These are phyloP conservation scores for Fistulifera solaris DNA, from an alignment of 108 stramenopile species.

Conservation along the genomic window DNA sequence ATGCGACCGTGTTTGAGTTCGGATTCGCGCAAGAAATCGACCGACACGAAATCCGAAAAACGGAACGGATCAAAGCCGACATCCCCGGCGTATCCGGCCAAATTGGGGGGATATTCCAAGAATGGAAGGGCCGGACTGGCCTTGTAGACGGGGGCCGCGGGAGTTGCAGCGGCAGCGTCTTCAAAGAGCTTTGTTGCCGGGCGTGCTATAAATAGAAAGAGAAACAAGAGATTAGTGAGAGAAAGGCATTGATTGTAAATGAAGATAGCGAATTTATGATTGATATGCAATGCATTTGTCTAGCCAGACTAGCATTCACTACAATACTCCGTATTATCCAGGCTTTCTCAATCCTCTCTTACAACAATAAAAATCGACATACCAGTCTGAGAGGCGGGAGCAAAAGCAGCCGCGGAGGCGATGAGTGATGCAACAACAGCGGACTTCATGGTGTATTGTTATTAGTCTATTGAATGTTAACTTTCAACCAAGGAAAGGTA, in stretches of 20 bases:
- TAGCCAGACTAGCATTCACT: no score
- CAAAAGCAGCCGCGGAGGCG: conserved; percentile 53
- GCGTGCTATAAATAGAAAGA: conserved; percentile 5
- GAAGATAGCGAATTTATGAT: no score
- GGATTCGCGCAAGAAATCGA: conserved; percentile 88
- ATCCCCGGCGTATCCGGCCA: conserved; percentile 81
- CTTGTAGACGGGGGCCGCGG: conserved; percentile 9
- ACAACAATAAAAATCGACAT: not conserved
- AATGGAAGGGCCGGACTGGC: conserved; percentile 77
- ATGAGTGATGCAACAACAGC: conserved; percentile 17
- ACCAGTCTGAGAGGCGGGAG: conserved; percentile 38
- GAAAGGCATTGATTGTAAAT: not conserved
- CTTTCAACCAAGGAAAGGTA: no score
- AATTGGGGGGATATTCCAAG: conserved; percentile 81
- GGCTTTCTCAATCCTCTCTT: no score
- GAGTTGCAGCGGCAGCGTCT: not conserved
- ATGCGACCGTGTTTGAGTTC: conserved; percentile 96
- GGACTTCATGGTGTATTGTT: conserved; percentile 3
- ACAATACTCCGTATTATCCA: no score
- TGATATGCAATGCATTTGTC: no score
- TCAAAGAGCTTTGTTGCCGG: conserved; percentile 1
- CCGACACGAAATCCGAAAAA: conserved; percentile 77
- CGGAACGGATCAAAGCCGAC: conserved; percentile 92
- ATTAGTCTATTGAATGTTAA: no score
- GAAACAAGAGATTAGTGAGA: not conserved